These are phyloP conservation scores for Eragrostis curvula DNA, from an alignment of 176 grass and related monocot species.

Conservation along the genomic window DNA sequence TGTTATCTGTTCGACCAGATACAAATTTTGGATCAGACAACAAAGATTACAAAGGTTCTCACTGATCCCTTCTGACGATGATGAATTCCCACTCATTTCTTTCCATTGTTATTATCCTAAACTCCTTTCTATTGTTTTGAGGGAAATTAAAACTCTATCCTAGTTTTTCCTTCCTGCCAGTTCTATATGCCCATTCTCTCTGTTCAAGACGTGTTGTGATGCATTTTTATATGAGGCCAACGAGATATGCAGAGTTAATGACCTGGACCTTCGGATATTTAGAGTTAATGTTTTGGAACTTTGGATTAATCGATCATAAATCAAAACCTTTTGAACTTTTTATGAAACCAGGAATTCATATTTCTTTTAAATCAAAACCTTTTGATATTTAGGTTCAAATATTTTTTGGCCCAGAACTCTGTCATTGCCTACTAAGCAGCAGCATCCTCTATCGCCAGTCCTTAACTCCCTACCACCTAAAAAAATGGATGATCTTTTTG, in stretches of 20 bases:
- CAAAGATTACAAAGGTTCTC: constrained; percentile 69
- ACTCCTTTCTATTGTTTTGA: not conserved
- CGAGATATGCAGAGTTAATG: not conserved
- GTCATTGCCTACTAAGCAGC: not conserved
- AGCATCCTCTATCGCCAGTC: constrained; percentile 5
- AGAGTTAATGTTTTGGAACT: not conserved
- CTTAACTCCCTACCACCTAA: not conserved
- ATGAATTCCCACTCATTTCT: constrained; percentile 31
- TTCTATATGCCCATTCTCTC: not conserved
- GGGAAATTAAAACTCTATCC: not conserved
- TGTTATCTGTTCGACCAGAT: constrained; percentile 75
- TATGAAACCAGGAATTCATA: not conserved
- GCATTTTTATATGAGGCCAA: not conserved
- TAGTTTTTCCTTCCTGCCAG: not conserved
- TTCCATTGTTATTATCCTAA: not conserved
- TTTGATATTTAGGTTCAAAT: not conserved
- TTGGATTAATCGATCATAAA: not conserved
- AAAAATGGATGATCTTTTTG: not conserved
- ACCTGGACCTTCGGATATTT: not conserved
- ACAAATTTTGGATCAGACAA: constrained; percentile 64
- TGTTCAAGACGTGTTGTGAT: constrained; percentile 1
- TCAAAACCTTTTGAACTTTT: not conserved
- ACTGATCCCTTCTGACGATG: constrained; percentile 19
- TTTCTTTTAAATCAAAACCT: not conserved
- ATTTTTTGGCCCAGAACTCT: not conserved